Conservation (phyloP, 2,329 filamentous ascomycete genomes). For the Penicillium sp. region DNA sequence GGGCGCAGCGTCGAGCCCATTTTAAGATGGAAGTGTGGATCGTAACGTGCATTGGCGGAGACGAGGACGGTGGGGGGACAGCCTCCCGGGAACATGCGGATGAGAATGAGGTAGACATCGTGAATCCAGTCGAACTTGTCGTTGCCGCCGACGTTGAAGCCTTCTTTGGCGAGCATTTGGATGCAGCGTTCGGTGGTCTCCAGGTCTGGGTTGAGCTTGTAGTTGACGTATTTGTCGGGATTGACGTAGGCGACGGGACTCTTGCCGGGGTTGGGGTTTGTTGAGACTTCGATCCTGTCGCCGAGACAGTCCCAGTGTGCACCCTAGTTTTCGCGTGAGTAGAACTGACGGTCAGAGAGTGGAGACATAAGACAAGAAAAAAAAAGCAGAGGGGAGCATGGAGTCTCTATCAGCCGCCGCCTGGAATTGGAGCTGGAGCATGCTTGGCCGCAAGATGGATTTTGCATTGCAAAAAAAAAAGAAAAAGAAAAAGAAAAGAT, state of each 20-base stretch:
- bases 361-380: too few species aligned
- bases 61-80: constrained; percentile 61
- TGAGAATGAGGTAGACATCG: constrained; percentile 63
- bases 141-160: constrained; percentile 52
- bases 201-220: constrained; percentile 57
- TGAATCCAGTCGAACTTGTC: constrained; percentile 64
- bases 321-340: constrained; percentile 33
- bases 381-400: too few species aligned
- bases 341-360: too few species aligned
- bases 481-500: not conserved
- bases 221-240: constrained; percentile 58
- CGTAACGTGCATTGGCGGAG: constrained; percentile 50
- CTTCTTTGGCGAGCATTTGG: constrained; percentile 44
- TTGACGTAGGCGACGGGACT: constrained; percentile 62
- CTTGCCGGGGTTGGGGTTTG: constrained; percentile 55
- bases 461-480: not conserved
- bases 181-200: constrained; percentile 47
- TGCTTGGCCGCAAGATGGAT: too few species aligned
- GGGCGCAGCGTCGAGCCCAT: constrained; percentile 54
- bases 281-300: constrained; percentile 55
- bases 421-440: too few species aligned
- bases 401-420: too few species aligned
- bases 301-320: constrained; percentile 60
- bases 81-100: constrained; percentile 61
- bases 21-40: constrained; percentile 52